Base-by-base conservation (phyloP, 139 green algal species). In the Chlorella sorokiniana region DNA sequence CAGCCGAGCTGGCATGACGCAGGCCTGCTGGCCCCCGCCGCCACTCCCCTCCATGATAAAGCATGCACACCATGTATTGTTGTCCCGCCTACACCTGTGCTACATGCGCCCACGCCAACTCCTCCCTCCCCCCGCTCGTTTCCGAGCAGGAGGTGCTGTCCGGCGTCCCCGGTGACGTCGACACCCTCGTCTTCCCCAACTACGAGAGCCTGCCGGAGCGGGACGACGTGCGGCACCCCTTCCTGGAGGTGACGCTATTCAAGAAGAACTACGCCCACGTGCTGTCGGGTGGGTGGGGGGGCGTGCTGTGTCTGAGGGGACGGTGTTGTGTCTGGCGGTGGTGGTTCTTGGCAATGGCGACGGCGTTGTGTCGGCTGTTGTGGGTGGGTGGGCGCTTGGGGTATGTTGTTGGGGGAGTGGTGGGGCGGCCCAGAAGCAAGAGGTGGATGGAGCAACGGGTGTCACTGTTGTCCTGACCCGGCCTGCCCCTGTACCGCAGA, bases 231-330 rank as follows among this genome's bases (percentile, higher is more conserved):
- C 64, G 37, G 18, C 87, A 95, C 56, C 93, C 92, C 29, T 94
- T 95, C 80, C 83, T 69, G 29, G 86, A 96, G 84, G 93, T 96
- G 2, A 93, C 93, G 14, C 79, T 96, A 59, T 96, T 96, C 81
- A 96, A 96, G 85, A 88, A 87, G 62, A 96, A 94, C 68, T 96
- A 88, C 64, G 72, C 88, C 20, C 93, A 96, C 70, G 93, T 96
- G 20, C 65, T 89, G 51, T 87, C 81, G 45, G 70, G 80, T 84
- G 79, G 8, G 78, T 25, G 33, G 59, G 59, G 22, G 59, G 20
- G 8, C 63, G n/a, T 42, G 63, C 56, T 65, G 16, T 56, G 48
- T 56, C 48, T 25, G 48, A 11, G 16, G 14, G 16, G 48, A 11
- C 14, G 48, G 14, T 56, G 48, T 56, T 56, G 14, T 25, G 48